Evolutionary conservation across 2,329 filamentous ascomycete species (phyloP).

Genomic region (Emydomyces testavorans): DNA sequence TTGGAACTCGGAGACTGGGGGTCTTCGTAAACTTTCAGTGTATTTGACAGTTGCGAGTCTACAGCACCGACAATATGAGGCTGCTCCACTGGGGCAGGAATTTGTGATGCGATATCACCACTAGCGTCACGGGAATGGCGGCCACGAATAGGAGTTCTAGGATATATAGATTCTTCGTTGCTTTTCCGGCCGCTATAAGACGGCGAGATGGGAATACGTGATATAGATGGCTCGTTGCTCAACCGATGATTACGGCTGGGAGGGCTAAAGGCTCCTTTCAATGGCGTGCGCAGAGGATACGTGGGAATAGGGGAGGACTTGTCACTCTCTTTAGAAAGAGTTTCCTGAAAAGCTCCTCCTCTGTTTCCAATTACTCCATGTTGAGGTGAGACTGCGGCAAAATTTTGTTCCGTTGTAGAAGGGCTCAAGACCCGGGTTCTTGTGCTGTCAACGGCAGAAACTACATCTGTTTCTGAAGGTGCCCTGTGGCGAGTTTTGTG

Average conservation of each 20-base stretch:
- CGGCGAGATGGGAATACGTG: slow-evolving; percentile 14
- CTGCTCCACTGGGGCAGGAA: neutral
- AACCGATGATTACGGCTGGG: slow-evolving; percentile 8
- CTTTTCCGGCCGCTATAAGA: slow-evolving; percentile 10
- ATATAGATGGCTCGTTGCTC: slow-evolving; percentile 11
- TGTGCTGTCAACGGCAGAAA: neutral
- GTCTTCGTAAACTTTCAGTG: slow-evolving; percentile 43
- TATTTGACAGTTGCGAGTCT: slow-evolving; percentile 4
- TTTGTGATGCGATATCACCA: neutral
- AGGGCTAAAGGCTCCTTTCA: slow-evolving; percentile 1
- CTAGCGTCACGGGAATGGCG: neutral
- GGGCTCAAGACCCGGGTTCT: slow-evolving; percentile 2
- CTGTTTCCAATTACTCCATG: neutral
- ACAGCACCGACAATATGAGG: neutral
- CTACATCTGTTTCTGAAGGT: slow-evolving; percentile 1
- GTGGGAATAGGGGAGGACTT: neutral
- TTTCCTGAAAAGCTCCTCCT: neutral
- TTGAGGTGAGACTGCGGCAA: neutral
- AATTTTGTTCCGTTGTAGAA: slow-evolving; percentile 5
- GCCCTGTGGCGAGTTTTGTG: slow-evolving; percentile 18
- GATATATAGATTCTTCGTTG: slow-evolving; percentile 11
- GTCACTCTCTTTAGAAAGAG: neutral
- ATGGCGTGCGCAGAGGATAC: slow-evolving; percentile 1
- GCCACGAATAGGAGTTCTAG: slow-evolving; percentile 12
- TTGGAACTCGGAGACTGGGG: slow-evolving; percentile 32